phyloP scores from a whole-genome alignment of 345 rosid species.

The Ceriops tagal region DNA sequence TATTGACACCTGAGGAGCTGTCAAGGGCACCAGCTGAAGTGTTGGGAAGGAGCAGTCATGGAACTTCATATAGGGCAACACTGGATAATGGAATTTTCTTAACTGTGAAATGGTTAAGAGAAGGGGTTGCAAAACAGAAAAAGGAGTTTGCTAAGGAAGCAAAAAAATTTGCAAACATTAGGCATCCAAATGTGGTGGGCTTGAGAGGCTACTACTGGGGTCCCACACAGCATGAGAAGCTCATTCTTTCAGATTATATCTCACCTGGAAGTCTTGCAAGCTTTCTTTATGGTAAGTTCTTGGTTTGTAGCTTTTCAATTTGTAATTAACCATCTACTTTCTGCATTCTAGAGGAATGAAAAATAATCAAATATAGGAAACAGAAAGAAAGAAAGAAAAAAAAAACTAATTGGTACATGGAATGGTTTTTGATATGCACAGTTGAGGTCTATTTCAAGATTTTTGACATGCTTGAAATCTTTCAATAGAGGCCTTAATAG shows the following conservation, averaged over 20 bases:
- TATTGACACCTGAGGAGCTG: slow-evolving; percentile 86
- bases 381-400: too few species aligned
- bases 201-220: slow-evolving; percentile 99
- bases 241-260: slow-evolving; percentile 87
- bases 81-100: slow-evolving; percentile 78
- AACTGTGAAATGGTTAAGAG: slow-evolving; percentile 97
- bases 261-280: slow-evolving; percentile 95
- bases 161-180: slow-evolving; percentile 83
- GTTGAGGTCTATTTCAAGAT: too few species aligned
- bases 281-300: slow-evolving; percentile 83
- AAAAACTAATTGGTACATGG: too few species aligned
- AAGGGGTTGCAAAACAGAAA: slow-evolving; percentile 94
- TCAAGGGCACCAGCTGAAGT: slow-evolving; percentile 98
- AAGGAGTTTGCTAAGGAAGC: slow-evolving; percentile 98
- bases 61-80: slow-evolving; percentile 92
- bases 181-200: slow-evolving; percentile 97
- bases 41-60: slow-evolving; percentile 95
- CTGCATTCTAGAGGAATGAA: neutral
- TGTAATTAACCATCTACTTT: neutral
- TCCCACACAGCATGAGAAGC: slow-evolving; percentile 96
- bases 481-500: too few species aligned
- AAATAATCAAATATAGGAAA: too few species aligned
- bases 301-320: slow-evolving; percentile 1
- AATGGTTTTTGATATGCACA: too few species aligned
- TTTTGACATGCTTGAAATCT: too few species aligned